phyloP scores from a whole-genome alignment of 257 asterid genomes.

The Penstemon barbatus region DNA sequence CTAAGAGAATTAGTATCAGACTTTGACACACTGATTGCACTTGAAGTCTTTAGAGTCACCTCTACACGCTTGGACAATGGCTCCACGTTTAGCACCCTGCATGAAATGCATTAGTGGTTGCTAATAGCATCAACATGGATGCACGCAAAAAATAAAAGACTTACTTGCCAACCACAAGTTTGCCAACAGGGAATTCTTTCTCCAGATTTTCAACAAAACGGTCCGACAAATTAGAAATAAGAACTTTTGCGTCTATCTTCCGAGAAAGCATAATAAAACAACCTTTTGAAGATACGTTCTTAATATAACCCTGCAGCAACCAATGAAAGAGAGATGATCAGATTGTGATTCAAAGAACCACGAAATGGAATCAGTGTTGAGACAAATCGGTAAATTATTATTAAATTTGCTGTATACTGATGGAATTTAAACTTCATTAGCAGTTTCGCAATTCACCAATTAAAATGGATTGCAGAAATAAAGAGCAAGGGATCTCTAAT shows the following conservation, averaged over 20 bases:
- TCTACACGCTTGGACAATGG: constrained; percentile 85
- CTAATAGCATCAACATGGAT: constrained; percentile 29
- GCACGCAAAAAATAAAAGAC: constrained; percentile 25
- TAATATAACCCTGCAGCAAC: constrained; percentile 78
- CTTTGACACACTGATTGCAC: constrained; percentile 38
- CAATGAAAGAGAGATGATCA: constrained; percentile 6
- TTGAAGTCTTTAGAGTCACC: constrained; percentile 77
- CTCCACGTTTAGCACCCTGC: constrained; percentile 89
- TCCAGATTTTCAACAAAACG: constrained; percentile 68
- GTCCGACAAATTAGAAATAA: constrained; percentile 79
- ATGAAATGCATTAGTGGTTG: constrained; percentile 32
- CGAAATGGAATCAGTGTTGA: neutral
- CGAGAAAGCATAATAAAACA: constrained; percentile 84
- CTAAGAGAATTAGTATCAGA: constrained; percentile 44
- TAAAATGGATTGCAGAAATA: neutral
- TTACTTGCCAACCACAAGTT: constrained; percentile 83
- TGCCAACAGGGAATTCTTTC: constrained; percentile 74
- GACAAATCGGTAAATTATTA: neutral
- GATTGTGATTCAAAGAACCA: constrained; percentile 13
- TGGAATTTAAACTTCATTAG: too few relatives aligned
- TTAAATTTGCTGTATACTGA: neutral
- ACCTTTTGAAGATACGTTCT: constrained; percentile 73
- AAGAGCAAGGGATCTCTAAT: neutral
- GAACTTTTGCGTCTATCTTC: constrained; percentile 83
- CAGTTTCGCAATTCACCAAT: neutral